Percentiles rank a stretch among this genome's conserved stretches.
Conservation (phyloP, 768 basidiomycete species). For the Trametes cubensis region DNA sequence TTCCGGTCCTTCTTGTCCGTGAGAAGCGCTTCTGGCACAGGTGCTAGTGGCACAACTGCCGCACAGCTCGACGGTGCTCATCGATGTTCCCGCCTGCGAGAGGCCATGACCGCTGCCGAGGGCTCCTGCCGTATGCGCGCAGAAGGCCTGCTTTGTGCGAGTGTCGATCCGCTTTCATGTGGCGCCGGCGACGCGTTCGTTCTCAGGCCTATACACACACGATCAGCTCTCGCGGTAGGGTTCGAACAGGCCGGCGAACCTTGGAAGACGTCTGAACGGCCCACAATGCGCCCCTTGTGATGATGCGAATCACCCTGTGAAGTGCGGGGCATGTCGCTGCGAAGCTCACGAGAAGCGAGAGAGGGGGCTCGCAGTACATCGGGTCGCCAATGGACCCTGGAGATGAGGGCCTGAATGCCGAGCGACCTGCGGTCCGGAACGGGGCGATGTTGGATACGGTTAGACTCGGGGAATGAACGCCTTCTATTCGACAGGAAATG, state of each 20-base stretch:
- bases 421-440: conserved; percentile 11
- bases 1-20: conserved; percentile 10
- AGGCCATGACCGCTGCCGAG: background rate
- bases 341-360: background rate
- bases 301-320: background rate
- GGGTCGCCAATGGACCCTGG: conserved; percentile 1
- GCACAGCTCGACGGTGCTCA: background rate
- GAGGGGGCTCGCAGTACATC: background rate
- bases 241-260: conserved; percentile 7
- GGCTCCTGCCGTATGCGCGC: conserved; percentile 3
- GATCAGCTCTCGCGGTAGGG: background rate
- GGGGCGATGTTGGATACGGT: background rate
- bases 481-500: conserved; percentile 15
- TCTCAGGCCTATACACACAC: conserved; percentile 7
- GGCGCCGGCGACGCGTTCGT: background rate
- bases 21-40: background rate
- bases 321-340: background rate
- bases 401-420: conserved; percentile 15
- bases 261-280: conserved; percentile 1
- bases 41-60: background rate
- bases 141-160: conserved; percentile 12
- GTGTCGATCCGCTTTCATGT: conserved; percentile 15
- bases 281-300: conserved; percentile 1
- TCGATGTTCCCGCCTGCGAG: conserved; percentile 15
- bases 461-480: conserved; percentile 12